phyloP scores from a whole-genome alignment of 2,329 filamentous ascomycete species.

The Epichloe baconii region DNA sequence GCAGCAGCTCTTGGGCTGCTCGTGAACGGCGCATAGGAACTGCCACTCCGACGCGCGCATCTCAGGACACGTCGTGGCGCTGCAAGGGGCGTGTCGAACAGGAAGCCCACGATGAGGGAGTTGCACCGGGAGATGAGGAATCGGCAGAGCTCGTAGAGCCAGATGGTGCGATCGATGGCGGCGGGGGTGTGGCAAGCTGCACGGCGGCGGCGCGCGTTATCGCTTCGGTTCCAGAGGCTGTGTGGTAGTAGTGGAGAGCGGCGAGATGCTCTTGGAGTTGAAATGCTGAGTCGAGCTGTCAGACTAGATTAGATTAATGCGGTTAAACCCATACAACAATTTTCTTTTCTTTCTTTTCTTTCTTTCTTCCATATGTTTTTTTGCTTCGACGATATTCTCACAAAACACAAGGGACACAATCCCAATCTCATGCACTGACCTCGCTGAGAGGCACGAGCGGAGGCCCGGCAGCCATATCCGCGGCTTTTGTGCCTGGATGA shows the following conservation, averaged over 20 bases:
- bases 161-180: slow-evolving; percentile 73
- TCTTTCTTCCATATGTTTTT: too few species aligned
- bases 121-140: slow-evolving; percentile 95
- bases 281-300: slow-evolving; percentile 87
- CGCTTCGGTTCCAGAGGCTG: slow-evolving; percentile 51
- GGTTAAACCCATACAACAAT: too few species aligned
- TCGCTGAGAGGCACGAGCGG: slow-evolving; percentile 76
- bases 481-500: slow-evolving; percentile 81
- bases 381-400: not conserved
- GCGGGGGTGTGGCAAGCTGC: slow-evolving; percentile 68
- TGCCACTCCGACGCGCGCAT: slow-evolving; percentile 99
- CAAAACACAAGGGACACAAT: too few species aligned
- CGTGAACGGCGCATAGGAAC: slow-evolving; percentile 94
- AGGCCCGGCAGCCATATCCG: slow-evolving; percentile 84
- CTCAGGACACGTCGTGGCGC: slow-evolving; percentile 78
- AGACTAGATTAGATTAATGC: not conserved
- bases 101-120: slow-evolving; percentile 79
- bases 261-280: slow-evolving; percentile 96
- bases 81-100: slow-evolving; percentile 88
- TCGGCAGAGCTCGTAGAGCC: slow-evolving; percentile 95
- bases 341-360: too few species aligned
- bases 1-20: slow-evolving; percentile 91
- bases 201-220: slow-evolving; percentile 65
- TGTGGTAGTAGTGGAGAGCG: slow-evolving; percentile 75
- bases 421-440: slow-evolving; percentile 33